phyloP scores from a whole-genome alignment of 805 yeast species.

The Nematodospora valgi region DNA sequence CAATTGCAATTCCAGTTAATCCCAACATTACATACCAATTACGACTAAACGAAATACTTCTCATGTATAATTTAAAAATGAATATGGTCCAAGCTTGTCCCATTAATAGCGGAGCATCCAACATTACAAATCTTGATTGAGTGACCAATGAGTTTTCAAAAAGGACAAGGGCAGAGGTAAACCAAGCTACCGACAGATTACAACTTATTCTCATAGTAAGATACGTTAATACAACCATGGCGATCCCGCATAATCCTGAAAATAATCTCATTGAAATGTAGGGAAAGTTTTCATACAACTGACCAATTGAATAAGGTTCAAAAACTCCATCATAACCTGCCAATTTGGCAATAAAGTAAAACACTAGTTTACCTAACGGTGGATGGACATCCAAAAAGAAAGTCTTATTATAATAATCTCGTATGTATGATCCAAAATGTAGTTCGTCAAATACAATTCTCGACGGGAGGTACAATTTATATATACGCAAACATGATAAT shows the following conservation, averaged over 20 bases:
- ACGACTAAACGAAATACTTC: constrained; percentile 36
- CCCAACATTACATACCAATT: constrained; percentile 53
- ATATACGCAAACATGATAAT: constrained; percentile 26
- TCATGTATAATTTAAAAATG: constrained; percentile 48
- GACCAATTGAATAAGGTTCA: constrained; percentile 43
- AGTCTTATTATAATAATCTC: constrained; percentile 50
- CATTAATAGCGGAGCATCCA: constrained; percentile 44
- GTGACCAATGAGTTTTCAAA: constrained; percentile 67
- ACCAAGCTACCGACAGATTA: constrained; percentile 45
- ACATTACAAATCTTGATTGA: constrained; percentile 49
- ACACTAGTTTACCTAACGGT: constrained; percentile 62
- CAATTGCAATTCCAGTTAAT: constrained; percentile 45
- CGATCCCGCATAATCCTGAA: constrained; percentile 54
- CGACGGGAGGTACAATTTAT: constrained; percentile 31
- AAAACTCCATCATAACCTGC: constrained; percentile 50
- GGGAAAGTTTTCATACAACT: constrained; percentile 31
- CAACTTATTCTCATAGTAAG: constrained; percentile 57
- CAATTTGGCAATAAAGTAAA: constrained; percentile 49
- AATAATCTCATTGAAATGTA: constrained; percentile 55
- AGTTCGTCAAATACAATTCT: constrained; percentile 49
- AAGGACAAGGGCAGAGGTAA: constrained; percentile 49
- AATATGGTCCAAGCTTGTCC: constrained; percentile 47
- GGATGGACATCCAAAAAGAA: constrained; percentile 74
- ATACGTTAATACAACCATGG: constrained; percentile 50
- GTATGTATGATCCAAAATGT: constrained; percentile 38